Percentiles rank a stretch among this genome's conserved stretches.
These are phyloP conservation scores for Pseudoperonospora humuli DNA, from an alignment of 352 stramenopile genomes.

Conservation along the genomic window DNA sequence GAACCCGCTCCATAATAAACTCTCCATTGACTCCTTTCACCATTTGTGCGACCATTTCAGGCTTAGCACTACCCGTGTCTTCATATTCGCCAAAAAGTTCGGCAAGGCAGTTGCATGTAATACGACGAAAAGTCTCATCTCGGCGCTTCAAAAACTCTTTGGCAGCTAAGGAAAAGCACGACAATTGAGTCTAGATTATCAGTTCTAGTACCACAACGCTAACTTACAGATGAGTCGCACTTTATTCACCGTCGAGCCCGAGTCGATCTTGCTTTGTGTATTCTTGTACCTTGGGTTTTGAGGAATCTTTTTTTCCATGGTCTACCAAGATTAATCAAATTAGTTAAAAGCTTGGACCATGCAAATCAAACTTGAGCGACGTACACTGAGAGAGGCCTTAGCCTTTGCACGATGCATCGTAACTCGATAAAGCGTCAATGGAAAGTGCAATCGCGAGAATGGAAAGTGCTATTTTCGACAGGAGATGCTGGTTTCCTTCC, in stretches of 20 bases:
- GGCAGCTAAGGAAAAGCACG: no score
- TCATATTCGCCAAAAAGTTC: slow-evolving; percentile 77
- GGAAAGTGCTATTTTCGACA: no score
- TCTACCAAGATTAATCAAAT: no score
- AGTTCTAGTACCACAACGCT: no score
- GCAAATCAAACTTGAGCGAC: no score
- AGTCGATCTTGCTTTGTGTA: slow-evolving; percentile 72
- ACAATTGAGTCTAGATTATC: no score
- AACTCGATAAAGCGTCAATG: no score
- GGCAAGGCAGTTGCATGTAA: slow-evolving; percentile 55
- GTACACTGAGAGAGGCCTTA: no score
- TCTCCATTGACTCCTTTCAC: slow-evolving; percentile 58
- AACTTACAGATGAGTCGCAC: slow-evolving; percentile 66
- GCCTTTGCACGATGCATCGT: no score
- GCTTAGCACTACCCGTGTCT: slow-evolving; percentile 36
- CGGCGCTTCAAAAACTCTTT: slow-evolving; percentile 76
- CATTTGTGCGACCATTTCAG: slow-evolving; percentile 73
- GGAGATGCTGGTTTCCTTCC: no score
- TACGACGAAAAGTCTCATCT: slow-evolving; percentile 73
- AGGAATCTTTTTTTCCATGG: slow-evolving; percentile 74
- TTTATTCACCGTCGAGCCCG: slow-evolving; percentile 67
- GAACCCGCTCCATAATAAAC: slow-evolving; percentile 63
- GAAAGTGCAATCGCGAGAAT: no score
- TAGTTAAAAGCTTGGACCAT: no score
- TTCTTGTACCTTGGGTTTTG: slow-evolving; percentile 74